These are phyloP conservation scores for Cenchrus purpureus DNA, from an alignment of 176 grass and related monocot genomes.

Conservation along the genomic window DNA sequence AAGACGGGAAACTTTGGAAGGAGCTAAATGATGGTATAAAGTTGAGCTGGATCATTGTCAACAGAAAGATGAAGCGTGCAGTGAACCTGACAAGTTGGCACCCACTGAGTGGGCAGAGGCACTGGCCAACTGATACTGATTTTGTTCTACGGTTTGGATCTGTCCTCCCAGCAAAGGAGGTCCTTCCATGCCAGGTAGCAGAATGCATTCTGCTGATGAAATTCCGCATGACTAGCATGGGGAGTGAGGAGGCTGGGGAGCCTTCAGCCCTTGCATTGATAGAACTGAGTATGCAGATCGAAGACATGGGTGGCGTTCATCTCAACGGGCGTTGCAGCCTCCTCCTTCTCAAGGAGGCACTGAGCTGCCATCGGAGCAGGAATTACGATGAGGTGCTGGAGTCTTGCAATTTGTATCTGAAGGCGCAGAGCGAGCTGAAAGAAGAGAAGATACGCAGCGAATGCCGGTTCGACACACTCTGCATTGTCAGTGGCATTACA, in stretches of 20 bases:
- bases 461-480: conserved; percentile 45
- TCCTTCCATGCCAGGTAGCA: conserved; percentile 47
- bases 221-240: conserved; percentile 27
- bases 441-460: conserved; percentile 53
- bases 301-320: conserved; percentile 35
- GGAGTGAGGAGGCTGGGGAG: conserved; percentile 1
- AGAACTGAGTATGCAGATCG: conserved; percentile 48
- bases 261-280: conserved; percentile 6
- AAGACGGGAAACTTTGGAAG: conserved; percentile 52
- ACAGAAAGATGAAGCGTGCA: conserved; percentile 41
- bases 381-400: conserved; percentile 47
- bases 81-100: conserved; percentile 54
- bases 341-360: conserved; percentile 46
- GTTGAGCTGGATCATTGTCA: conserved; percentile 54
- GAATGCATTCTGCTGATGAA: conserved; percentile 51
- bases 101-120: conserved; percentile 40
- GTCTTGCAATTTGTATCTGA: conserved; percentile 47
- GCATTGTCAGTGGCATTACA: conserved; percentile 35
- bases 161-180: conserved; percentile 49
- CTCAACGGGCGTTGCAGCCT: conserved; percentile 40
- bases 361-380: conserved; percentile 43
- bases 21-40: conserved; percentile 44
- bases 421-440: conserved; percentile 46
- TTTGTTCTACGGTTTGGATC: conserved; percentile 47
- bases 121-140: conserved; percentile 49